A percentile compares a stretch with the other conserved stretches of the same genome.
These are phyloP conservation scores for Metschnikowia hibisci DNA, from an alignment of 805 yeast species.

Conservation along the genomic window DNA sequence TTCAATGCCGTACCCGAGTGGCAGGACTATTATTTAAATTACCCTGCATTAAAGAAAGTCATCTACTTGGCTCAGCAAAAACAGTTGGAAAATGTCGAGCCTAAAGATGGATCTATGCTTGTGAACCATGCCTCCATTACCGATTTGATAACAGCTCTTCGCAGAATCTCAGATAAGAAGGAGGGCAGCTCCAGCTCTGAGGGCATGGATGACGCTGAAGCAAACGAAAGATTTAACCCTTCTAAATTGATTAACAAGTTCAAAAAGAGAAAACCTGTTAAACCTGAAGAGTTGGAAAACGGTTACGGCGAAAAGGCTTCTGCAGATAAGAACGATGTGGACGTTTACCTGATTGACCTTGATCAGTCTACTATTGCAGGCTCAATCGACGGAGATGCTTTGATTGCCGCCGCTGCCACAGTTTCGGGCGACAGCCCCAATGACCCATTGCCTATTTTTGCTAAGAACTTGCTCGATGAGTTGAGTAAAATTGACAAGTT, in stretches of 20 bases:
- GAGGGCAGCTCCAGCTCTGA: slow-evolving; percentile 5
- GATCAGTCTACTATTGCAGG: slow-evolving; percentile 18
- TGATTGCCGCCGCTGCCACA: slow-evolving; percentile 12
- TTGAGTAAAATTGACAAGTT: slow-evolving; percentile 51
- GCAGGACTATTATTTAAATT: slow-evolving; percentile 44
- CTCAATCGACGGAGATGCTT: slow-evolving; percentile 15
- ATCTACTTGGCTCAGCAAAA: slow-evolving; percentile 51
- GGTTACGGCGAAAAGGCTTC: slow-evolving; percentile 3
- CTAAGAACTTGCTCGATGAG: slow-evolving; percentile 45
- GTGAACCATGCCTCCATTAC: slow-evolving; percentile 24
- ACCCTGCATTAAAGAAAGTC: slow-evolving; percentile 49
- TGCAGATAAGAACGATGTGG: slow-evolving; percentile 7
- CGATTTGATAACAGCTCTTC: slow-evolving; percentile 23
- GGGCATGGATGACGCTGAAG: slow-evolving; percentile 6
- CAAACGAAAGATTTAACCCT: slow-evolving; percentile 13
- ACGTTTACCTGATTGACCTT: slow-evolving; percentile 15
- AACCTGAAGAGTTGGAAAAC: slow-evolving; percentile 7
- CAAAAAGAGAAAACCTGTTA: slow-evolving; percentile 12
- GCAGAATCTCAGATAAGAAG: slow-evolving; percentile 11
- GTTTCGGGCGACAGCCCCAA: slow-evolving; percentile 9
- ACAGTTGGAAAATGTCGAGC: slow-evolving; percentile 23
- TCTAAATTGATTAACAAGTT: slow-evolving; percentile 20
- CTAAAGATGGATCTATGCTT: slow-evolving; percentile 24
- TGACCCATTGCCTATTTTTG: slow-evolving; percentile 41
- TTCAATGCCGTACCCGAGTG: slow-evolving; percentile 55